Conservation (phyloP, 164 flowering plant species). For the Chimonanthus praecox region DNA sequence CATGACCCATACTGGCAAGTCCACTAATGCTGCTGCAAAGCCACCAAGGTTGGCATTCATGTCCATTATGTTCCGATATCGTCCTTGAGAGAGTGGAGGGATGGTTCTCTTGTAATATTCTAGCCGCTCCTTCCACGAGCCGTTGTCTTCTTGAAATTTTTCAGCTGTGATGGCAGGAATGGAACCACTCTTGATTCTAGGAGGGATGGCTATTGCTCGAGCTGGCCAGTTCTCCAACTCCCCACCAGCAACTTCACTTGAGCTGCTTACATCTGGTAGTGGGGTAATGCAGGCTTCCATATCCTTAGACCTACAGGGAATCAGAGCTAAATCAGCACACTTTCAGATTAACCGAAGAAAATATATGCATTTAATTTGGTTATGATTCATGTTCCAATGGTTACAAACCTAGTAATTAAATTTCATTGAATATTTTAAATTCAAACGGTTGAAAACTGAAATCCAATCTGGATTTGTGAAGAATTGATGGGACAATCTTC, state of each 20-base stretch:
- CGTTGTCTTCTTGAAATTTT: conserved; percentile 61
- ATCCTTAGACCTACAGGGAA: conserved; percentile 55
- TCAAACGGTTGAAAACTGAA: background rate
- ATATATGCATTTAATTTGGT: background rate
- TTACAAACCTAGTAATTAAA: background rate
- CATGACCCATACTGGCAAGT: conserved; percentile 95
- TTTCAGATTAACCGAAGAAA: background rate
- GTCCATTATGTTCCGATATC: conserved; percentile 86
- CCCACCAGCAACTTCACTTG: conserved; percentile 82
- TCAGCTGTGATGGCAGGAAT: conserved; percentile 54
- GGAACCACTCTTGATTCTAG: conserved; percentile 70
- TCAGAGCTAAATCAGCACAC: background rate
- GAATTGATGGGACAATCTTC: background rate
- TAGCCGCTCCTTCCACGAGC: conserved; percentile 71
- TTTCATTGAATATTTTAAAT: background rate
- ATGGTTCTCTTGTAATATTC: conserved; percentile 51
- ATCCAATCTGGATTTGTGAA: background rate
- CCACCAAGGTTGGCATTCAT: conserved; percentile 95
- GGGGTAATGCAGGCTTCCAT: conserved; percentile 95
- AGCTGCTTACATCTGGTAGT: conserved; percentile 63
- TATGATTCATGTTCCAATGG: background rate
- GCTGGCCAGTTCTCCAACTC: conserved; percentile 84
- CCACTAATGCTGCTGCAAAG: conserved; percentile 74
- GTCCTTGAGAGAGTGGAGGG: conserved; percentile 39
- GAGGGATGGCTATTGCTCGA: conserved; percentile 76